Evolutionary conservation across 768 basidiomycete species (phyloP).

Genomic region (Boletus insuetus): DNA sequence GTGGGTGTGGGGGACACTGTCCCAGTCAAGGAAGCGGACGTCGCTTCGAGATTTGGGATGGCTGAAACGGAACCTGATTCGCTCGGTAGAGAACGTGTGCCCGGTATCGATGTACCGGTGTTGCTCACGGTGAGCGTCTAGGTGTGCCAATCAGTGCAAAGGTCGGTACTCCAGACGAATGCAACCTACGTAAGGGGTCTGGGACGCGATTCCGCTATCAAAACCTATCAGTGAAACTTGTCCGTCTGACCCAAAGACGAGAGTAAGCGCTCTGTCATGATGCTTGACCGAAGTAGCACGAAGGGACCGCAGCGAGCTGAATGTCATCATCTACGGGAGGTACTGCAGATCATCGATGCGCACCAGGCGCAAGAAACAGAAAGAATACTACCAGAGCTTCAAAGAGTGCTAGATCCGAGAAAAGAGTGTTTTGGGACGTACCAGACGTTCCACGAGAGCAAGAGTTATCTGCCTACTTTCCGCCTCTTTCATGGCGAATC

Average conservation of each 20-base stretch:
- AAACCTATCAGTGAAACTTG: constrained; percentile 28
- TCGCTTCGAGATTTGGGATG: constrained; percentile 20
- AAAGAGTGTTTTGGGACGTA: constrained; percentile 1
- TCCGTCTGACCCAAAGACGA: constrained; percentile 27
- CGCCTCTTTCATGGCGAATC: constrained; percentile 6
- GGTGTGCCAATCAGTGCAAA: neutral
- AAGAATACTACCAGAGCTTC: constrained; percentile 17
- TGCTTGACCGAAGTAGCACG: constrained; percentile 11
- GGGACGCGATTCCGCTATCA: constrained; percentile 2
- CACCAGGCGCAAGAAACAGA: constrained; percentile 26
- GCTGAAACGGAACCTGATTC: constrained; percentile 3
- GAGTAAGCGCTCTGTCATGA: constrained; percentile 20
- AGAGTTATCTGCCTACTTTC: neutral
- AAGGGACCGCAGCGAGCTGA: constrained; percentile 7
- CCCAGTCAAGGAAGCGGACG: constrained; percentile 7
- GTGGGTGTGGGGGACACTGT: constrained; percentile 4
- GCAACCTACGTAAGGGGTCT: constrained; percentile 4
- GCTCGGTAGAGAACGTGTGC: neutral
- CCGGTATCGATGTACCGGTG: neutral
- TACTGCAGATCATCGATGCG: constrained; percentile 24
- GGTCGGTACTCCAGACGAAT: neutral
- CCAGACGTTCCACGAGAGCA: constrained; percentile 1
- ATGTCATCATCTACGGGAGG: constrained; percentile 19
- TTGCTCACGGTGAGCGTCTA: constrained; percentile 9
- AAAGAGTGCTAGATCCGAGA: neutral